phyloP scores from a whole-genome alignment of 2,329 filamentous ascomycete species.

The Sordariomycetes sp. region DNA sequence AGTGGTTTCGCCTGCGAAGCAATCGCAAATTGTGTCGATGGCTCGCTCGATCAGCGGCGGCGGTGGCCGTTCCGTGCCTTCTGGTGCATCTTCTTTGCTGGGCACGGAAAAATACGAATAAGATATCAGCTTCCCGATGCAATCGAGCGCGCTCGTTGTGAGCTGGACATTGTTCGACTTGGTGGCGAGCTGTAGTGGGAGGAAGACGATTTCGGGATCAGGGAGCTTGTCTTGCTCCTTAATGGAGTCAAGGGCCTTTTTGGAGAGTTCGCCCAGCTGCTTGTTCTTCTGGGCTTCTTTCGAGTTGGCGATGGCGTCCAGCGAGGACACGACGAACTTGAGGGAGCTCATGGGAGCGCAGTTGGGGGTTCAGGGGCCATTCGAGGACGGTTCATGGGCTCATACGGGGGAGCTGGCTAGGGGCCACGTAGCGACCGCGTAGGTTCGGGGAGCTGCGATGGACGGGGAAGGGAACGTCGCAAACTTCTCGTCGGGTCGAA shows the following conservation, averaged over 20 bases:
- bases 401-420: no score
- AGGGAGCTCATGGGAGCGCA: slow-evolving; percentile 74
- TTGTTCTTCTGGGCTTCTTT: slow-evolving; percentile 87
- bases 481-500: no score
- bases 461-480: no score
- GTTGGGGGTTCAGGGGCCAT: slow-evolving; percentile 31
- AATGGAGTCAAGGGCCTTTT: slow-evolving; percentile 75
- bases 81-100: slow-evolving; percentile 25
- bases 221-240: slow-evolving; percentile 77
- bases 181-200: slow-evolving; percentile 81
- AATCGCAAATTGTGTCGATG: slow-evolving; percentile 98
- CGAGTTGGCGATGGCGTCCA: slow-evolving; percentile 85
- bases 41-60: slow-evolving; percentile 89
- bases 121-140: slow-evolving; percentile 97
- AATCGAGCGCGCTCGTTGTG: slow-evolving; percentile 86
- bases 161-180: slow-evolving; percentile 78
- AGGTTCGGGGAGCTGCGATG: no score
- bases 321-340: slow-evolving; percentile 87
- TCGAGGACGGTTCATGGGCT: slow-evolving; percentile 17
- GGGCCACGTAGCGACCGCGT: slow-evolving; percentile 2
- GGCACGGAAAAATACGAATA: slow-evolving; percentile 94
- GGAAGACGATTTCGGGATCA: slow-evolving; percentile 86
- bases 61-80: background rate
- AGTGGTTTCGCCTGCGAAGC: slow-evolving; percentile 94
- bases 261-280: slow-evolving; percentile 71